Evolutionary conservation across 768 basidiomycete genomes (phyloP).

Genomic region (Piloderma croceum): DNA sequence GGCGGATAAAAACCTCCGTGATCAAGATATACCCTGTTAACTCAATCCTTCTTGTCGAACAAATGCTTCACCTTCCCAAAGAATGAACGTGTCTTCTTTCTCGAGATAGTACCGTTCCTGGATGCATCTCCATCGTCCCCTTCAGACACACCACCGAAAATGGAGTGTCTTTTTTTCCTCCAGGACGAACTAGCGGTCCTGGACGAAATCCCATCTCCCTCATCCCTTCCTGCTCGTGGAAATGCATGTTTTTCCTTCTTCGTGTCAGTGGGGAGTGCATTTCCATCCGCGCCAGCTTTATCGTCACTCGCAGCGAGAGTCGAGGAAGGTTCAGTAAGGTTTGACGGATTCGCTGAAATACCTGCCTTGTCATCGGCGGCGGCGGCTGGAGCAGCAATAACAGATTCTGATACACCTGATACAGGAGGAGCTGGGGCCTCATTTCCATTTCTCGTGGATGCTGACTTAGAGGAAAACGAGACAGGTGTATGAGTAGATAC

Average conservation of each 20-base stretch:
- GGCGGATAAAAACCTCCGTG: neutral
- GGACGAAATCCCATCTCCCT: too few species aligned
- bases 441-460: too few species aligned
- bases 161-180: too few species aligned
- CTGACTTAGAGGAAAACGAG: slow-evolving; percentile 2
- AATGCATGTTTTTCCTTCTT: slow-evolving; percentile 18
- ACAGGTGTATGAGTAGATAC: slow-evolving; percentile 3
- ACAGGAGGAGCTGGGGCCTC: neutral
- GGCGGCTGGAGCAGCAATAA: slow-evolving; percentile 1
- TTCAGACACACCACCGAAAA: too few species aligned
- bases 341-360: too few species aligned
- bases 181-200: too few species aligned
- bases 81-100: slow-evolving; percentile 51
- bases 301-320: neutral
- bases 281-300: slow-evolving; percentile 11
- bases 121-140: too few species aligned
- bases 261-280: slow-evolving; percentile 16
- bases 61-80: slow-evolving; percentile 45
- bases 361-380: neutral
- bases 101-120: slow-evolving; percentile 29
- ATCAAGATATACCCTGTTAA: neutral
- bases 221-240: too few species aligned
- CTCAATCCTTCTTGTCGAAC: slow-evolving; percentile 31
- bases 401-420: neutral
- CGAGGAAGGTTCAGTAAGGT: neutral